These are phyloP conservation scores for Lachnellula subtilissima DNA, from an alignment of 2,329 filamentous ascomycete species.

Conservation along the genomic window DNA sequence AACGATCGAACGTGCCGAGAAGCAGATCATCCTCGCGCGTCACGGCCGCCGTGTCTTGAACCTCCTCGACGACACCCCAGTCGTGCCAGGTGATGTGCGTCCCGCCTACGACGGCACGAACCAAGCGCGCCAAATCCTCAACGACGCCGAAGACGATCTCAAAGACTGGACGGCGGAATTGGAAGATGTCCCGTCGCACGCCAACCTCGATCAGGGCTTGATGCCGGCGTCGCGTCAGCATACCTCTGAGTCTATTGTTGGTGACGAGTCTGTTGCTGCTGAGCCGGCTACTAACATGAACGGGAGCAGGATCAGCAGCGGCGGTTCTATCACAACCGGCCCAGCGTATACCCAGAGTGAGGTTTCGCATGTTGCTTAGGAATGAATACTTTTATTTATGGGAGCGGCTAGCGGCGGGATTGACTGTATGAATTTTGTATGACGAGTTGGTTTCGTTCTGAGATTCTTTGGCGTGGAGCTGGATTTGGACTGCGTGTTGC, in stretches of 20 bases:
- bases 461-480: not conserved
- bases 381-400: not conserved
- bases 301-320: constrained; percentile 23
- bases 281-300: constrained; percentile 7
- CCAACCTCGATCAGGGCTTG: constrained; percentile 13
- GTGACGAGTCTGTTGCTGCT: constrained; percentile 12
- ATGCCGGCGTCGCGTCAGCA: constrained; percentile 12
- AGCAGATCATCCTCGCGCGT: constrained; percentile 89
- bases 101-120: constrained; percentile 60
- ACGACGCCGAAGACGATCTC: constrained; percentile 87
- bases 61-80: constrained; percentile 82
- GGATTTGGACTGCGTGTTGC: no score
- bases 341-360: not conserved
- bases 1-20: constrained; percentile 92
- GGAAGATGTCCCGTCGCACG: constrained; percentile 26
- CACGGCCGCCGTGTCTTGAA: constrained; percentile 82
- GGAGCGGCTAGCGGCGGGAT: not conserved
- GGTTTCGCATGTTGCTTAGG: not conserved
- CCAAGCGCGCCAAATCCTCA: constrained; percentile 77
- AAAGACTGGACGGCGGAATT: constrained; percentile 57
- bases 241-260: constrained; percentile 12
- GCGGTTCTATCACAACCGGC: constrained; percentile 20
- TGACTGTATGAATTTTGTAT: not conserved
- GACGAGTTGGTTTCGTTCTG: not conserved
- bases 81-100: constrained; percentile 78